phyloP scores from a whole-genome alignment of 23 red algal species.

The Gracilariopsis chorda region DNA sequence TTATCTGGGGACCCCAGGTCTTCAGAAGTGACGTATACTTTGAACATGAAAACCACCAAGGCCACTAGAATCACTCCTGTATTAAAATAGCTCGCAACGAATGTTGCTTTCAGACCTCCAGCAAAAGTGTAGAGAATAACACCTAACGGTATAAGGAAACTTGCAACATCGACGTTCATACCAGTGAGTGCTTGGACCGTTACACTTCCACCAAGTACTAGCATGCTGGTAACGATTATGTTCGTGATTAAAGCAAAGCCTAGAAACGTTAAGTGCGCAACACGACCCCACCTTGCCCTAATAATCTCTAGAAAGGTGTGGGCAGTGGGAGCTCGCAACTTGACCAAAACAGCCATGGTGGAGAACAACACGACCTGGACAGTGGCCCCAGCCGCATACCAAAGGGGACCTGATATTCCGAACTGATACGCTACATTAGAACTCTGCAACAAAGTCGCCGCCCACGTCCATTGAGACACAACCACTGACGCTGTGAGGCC shows the following conservation, averaged over 20 bases:
- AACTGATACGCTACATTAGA: conserved; percentile 73
- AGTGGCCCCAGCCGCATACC: conserved; percentile 79
- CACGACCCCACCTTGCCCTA: conserved; percentile 62
- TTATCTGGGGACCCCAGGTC: conserved; percentile 47
- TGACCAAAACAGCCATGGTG: conserved; percentile 73
- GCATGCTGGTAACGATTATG: conserved; percentile 66
- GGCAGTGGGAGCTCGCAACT: conserved; percentile 68
- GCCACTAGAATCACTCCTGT: conserved; percentile 61
- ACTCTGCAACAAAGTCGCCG: conserved; percentile 80
- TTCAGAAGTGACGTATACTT: conserved; percentile 34
- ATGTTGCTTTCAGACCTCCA: conserved; percentile 80
- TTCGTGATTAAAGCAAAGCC: conserved; percentile 61
- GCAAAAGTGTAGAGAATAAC: conserved; percentile 91
- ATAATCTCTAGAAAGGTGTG: conserved; percentile 88
- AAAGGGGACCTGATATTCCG: conserved; percentile 75
- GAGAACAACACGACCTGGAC: conserved; percentile 81
- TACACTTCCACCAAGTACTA: conserved; percentile 64
- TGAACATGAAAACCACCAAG: conserved; percentile 54
- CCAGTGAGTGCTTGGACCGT: conserved; percentile 69
- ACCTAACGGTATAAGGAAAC: conserved; percentile 76
- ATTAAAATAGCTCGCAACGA: conserved; percentile 81
- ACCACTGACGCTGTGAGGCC: conserved; percentile 80
- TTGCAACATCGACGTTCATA: conserved; percentile 70
- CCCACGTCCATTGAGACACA: conserved; percentile 89
- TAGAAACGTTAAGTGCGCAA: conserved; percentile 65